Evolutionary conservation across 805 yeast genomes (phyloP).

Genomic region (Teunomyces cretensis): DNA sequence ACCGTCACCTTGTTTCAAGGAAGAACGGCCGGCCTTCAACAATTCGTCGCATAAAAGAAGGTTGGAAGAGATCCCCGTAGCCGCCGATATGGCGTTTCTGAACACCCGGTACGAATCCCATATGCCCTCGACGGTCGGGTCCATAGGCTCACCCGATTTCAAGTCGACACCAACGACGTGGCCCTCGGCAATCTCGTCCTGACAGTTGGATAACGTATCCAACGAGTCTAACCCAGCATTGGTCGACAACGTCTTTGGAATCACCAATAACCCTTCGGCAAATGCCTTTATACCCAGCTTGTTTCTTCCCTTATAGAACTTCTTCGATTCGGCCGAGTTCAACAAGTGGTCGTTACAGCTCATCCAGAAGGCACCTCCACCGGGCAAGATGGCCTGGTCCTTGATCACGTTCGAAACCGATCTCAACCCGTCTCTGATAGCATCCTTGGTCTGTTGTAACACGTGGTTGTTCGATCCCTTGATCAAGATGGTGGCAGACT

Average conservation of each 20-base stretch:
- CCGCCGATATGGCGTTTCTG: slow-evolving; percentile 88
- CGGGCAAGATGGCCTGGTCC: slow-evolving; percentile 86
- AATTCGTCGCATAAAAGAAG: slow-evolving; percentile 92
- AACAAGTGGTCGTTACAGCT: slow-evolving; percentile 72
- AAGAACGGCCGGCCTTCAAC: slow-evolving; percentile 93
- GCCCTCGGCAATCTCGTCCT: slow-evolving; percentile 82
- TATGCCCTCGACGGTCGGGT: slow-evolving; percentile 89
- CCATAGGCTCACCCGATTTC: slow-evolving; percentile 91
- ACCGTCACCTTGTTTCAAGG: slow-evolving; percentile 59
- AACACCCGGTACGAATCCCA: slow-evolving; percentile 96
- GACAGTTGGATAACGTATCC: slow-evolving; percentile 84
- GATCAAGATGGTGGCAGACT: slow-evolving; percentile 86
- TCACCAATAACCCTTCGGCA: slow-evolving; percentile 84
- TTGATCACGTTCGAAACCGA: slow-evolving; percentile 89
- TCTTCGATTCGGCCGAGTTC: slow-evolving; percentile 43
- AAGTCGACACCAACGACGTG: slow-evolving; percentile 89
- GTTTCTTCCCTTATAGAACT: slow-evolving; percentile 73
- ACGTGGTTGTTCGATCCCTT: slow-evolving; percentile 91
- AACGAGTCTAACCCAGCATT: slow-evolving; percentile 94
- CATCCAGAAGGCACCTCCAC: slow-evolving; percentile 95
- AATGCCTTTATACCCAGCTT: slow-evolving; percentile 92
- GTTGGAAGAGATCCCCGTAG: slow-evolving; percentile 92
- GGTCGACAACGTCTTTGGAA: slow-evolving; percentile 89
- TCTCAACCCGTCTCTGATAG: slow-evolving; percentile 94
- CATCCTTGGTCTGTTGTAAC: slow-evolving; percentile 91